Conservation (phyloP, 2,329 filamentous ascomycete genomes). For the Hypoxylon sp. region DNA sequence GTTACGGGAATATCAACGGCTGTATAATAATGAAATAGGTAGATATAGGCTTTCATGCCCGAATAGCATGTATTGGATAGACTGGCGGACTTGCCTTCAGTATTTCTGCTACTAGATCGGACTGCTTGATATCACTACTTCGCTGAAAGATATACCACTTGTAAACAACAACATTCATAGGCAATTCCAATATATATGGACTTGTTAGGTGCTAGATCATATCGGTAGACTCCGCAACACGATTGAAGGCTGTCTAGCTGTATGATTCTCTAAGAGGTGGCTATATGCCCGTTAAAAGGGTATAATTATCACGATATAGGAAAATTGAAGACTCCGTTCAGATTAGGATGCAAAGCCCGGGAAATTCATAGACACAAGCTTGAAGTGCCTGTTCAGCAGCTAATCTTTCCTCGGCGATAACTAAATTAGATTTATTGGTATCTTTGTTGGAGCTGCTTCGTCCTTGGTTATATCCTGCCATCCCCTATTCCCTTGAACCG, state of each 20-base stretch:
- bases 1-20: constrained; percentile 12
- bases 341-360: too few species aligned
- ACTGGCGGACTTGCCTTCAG: background rate
- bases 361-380: too few species aligned
- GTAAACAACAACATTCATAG: background rate
- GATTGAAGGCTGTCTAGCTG: background rate
- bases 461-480: too few species aligned
- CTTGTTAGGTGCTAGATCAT: background rate
- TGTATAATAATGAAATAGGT: background rate
- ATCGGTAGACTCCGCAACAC: background rate
- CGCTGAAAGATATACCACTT: background rate
- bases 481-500: too few species aligned
- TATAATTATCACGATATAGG: background rate
- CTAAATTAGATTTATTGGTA: too few species aligned
- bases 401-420: too few species aligned
- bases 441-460: too few species aligned
- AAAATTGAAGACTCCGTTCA: background rate
- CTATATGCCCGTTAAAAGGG: background rate
- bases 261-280: background rate
- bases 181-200: background rate
- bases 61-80: background rate
- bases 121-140: background rate
- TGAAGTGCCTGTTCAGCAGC: too few species aligned
- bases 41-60: background rate
- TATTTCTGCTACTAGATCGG: background rate